Evolutionary conservation across 129 eudicot species (phyloP).

Genomic region (Centaurea solstitialis): DNA sequence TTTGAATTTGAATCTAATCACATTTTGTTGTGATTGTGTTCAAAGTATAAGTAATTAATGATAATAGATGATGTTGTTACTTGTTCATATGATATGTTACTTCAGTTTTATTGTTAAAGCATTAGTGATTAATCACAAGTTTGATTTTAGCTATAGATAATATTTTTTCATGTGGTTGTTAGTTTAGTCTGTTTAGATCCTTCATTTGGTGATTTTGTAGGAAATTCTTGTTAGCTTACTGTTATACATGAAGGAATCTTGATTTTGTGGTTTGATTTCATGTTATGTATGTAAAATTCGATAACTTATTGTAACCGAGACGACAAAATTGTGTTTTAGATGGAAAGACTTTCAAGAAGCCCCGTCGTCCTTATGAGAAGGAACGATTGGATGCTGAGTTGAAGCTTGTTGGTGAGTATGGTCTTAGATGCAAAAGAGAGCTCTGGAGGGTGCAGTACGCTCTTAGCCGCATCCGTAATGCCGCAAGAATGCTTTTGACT

Average conservation of each 20-base stretch:
- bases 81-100: background rate
- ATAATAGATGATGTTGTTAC: background rate
- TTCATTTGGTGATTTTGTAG: background rate
- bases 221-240: background rate
- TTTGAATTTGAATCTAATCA: background rate
- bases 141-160: background rate
- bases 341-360: slow-evolving; percentile 88
- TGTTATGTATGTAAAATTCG: background rate
- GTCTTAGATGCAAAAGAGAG: slow-evolving; percentile 77
- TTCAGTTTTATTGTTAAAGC: background rate
- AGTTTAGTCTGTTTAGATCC: background rate
- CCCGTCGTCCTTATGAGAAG: slow-evolving; percentile 80
- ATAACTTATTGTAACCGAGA: background rate
- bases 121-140: background rate
- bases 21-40: background rate
- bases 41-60: background rate
- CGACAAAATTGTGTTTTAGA: slow-evolving; percentile 24
- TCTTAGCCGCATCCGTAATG: slow-evolving; percentile 69
- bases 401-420: slow-evolving; percentile 77
- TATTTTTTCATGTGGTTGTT: too few relatives aligned
- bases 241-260: background rate
- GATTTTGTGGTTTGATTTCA: background rate
- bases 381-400: slow-evolving; percentile 78
- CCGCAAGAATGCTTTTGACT: slow-evolving; percentile 73
- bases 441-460: slow-evolving; percentile 91